These are phyloP conservation scores for Spiraea crenata DNA, from an alignment of 331 rosid genomes.

Conservation along the genomic window DNA sequence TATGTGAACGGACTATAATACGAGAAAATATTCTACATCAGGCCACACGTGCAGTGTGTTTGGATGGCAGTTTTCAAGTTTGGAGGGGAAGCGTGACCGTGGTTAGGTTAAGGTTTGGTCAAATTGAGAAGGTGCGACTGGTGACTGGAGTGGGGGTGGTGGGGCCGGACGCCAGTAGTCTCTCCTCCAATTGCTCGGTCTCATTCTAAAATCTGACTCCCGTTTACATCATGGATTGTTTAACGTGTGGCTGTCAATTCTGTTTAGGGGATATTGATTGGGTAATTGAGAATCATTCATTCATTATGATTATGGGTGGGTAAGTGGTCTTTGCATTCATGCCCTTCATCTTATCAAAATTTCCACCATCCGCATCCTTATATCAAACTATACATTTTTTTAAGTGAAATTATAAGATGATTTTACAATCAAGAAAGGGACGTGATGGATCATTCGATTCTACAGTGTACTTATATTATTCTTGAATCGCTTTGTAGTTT, in stretches of 20 bases:
- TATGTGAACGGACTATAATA: too few species aligned
- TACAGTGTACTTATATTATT: too few species aligned
- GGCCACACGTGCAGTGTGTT: conserved; percentile 49
- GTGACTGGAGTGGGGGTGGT: neutral
- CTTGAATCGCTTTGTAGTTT: too few species aligned
- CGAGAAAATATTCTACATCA: conserved; percentile 28
- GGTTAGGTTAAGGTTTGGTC: conserved; percentile 57
- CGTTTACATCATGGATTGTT: conserved; percentile 47
- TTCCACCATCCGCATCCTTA: neutral
- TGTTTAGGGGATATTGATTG: conserved; percentile 22
- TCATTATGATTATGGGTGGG: neutral
- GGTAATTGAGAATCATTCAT: conserved; percentile 10
- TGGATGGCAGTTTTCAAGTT: too few species aligned
- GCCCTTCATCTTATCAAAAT: neutral
- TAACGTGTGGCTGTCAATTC: conserved; percentile 22
- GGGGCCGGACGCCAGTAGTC: neutral
- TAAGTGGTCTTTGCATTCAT: conserved; percentile 19
- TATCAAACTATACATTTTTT: too few species aligned
- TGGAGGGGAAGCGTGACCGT: conserved; percentile 27
- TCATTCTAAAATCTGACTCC: conserved; percentile 50
- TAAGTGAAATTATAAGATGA: too few species aligned
- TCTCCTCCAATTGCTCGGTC: neutral
- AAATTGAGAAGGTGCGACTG: conserved; percentile 41
- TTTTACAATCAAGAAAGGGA: too few species aligned
- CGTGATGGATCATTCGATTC: too few species aligned